Evolutionary conservation across 192 early-diverging fungal species (phyloP).

Genomic region (Coemansia biformis): DNA sequence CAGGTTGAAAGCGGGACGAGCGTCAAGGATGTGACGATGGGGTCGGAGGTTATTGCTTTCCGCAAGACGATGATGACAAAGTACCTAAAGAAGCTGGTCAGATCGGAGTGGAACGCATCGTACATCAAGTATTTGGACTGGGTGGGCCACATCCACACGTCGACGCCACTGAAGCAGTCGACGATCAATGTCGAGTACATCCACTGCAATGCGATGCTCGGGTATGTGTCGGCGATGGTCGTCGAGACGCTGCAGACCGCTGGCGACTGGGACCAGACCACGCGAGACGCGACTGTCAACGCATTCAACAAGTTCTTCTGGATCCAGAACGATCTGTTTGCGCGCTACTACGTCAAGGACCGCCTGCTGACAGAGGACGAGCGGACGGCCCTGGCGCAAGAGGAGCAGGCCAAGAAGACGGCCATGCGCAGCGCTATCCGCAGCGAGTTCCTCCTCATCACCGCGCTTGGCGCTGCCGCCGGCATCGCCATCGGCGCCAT

Average conservation of each 20-base stretch:
- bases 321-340: conserved; percentile 82
- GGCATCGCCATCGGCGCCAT: conserved; percentile 20
- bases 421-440: conserved; percentile 26
- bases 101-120: conserved; percentile 38
- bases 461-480: conserved; percentile 17
- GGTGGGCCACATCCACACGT: conserved; percentile 74
- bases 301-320: conserved; percentile 79
- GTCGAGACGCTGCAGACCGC: conserved; percentile 52
- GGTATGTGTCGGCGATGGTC: conserved; percentile 57
- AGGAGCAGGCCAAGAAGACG: conserved; percentile 19
- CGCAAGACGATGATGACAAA: conserved; percentile 67
- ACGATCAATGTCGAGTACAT: conserved; percentile 80
- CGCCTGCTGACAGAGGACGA: conserved; percentile 39
- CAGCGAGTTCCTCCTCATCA: conserved; percentile 33
- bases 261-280: conserved; percentile 54
- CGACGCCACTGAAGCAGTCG: conserved; percentile 65
- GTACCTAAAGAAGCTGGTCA: conserved; percentile 67
- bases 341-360: conserved; percentile 66
- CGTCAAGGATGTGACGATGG: conserved; percentile 48
- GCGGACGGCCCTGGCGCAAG: conserved; percentile 18
- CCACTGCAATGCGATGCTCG: conserved; percentile 72
- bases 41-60: conserved; percentile 72
- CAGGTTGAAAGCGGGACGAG: conserved; percentile 26
- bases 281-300: conserved; percentile 53
- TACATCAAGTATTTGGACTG: conserved; percentile 73